Evolutionary conservation across 2,329 filamentous ascomycete genomes (phyloP).

Genomic region (Alternaria novae-zelandiae): DNA sequence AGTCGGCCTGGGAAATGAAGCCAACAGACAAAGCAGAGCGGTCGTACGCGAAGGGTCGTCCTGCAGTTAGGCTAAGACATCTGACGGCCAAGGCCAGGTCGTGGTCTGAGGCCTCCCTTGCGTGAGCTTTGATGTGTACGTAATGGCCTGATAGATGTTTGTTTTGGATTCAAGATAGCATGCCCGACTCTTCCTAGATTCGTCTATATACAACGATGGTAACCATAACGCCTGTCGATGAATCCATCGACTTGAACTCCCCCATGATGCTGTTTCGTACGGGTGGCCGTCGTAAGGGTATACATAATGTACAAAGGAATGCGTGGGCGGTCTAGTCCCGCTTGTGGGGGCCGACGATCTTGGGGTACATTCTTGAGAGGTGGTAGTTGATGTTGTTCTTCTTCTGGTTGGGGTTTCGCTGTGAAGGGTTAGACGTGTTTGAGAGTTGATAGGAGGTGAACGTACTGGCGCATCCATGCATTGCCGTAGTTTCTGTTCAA

Average conservation of each 20-base stretch:
- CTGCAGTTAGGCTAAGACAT: not conserved
- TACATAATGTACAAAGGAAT: constrained; percentile 35
- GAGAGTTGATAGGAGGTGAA: constrained; percentile 25
- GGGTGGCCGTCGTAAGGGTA: constrained; percentile 20
- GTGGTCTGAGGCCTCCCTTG: not conserved
- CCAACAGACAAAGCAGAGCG: not conserved
- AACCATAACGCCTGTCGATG: constrained; percentile 27
- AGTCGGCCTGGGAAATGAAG: not conserved
- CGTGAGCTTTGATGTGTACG: not conserved
- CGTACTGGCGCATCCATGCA: constrained; percentile 83
- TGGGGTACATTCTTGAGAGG: constrained; percentile 75
- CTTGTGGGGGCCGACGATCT: constrained; percentile 75
- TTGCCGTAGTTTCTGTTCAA: constrained; percentile 66
- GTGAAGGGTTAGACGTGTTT: constrained; percentile 12
- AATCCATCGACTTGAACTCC: constrained; percentile 26
- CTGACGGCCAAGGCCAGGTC: not conserved
- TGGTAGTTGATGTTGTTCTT: constrained; percentile 93
- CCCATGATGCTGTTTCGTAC: constrained; percentile 21
- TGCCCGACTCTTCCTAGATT: constrained; percentile 6
- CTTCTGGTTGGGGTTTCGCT: constrained; percentile 64
- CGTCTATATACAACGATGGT: constrained; percentile 22
- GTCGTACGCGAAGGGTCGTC: constrained; percentile 1
- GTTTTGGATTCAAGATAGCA: not conserved
- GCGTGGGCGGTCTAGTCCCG: constrained; percentile 55
- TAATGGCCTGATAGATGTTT: not conserved